Percentiles rank a stretch among this genome's conserved stretches.
Evolutionary conservation across 176 grass and related monocot genomes (phyloP).

Genomic region (Carex parvula): DNA sequence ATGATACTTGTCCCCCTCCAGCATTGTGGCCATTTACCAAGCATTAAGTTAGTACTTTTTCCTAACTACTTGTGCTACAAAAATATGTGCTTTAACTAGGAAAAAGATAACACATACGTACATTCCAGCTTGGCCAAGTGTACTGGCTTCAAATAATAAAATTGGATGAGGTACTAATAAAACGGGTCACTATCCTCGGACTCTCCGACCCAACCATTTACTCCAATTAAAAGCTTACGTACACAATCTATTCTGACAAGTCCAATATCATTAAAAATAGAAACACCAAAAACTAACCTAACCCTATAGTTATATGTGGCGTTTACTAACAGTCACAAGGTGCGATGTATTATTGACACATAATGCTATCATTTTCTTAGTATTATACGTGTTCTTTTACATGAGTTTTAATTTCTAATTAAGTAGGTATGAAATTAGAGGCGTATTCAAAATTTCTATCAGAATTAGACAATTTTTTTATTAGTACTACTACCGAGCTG

Average conservation of each 20-base stretch:
- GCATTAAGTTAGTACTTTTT: background rate
- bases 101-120: background rate
- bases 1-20: too few species aligned
- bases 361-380: too few species aligned
- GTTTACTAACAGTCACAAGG: background rate
- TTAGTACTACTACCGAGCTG: too few species aligned
- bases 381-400: too few species aligned
- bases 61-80: background rate
- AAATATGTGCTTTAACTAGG: background rate
- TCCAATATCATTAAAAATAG: background rate
- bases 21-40: background rate
- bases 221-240: background rate
- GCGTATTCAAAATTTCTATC: too few species aligned
- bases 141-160: background rate
- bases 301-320: background rate
- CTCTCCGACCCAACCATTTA: background rate
- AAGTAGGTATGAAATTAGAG: too few species aligned
- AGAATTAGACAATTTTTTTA: too few species aligned
- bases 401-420: too few species aligned
- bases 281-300: background rate
- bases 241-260: slow-evolving; percentile 2
- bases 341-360: too few species aligned
- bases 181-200: background rate
- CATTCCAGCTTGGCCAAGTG: background rate
- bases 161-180: background rate